phyloP scores from a whole-genome alignment of 306 rosid species.

The Senna tora region DNA sequence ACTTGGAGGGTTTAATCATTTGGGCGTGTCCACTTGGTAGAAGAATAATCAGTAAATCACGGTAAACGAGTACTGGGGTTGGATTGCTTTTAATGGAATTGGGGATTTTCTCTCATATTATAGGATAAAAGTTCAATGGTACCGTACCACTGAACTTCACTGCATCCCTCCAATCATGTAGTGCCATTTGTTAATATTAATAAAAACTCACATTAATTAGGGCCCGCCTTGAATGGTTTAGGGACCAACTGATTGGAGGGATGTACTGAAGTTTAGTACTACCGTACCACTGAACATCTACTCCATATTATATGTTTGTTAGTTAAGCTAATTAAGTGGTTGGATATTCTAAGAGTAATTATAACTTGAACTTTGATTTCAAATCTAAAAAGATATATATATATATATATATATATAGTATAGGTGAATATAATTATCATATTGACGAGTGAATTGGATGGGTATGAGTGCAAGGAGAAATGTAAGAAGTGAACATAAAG shows the following conservation, averaged over 20 bases:
- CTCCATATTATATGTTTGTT: slow-evolving; percentile 45
- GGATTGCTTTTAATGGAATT: slow-evolving; percentile 35
- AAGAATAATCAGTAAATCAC: slow-evolving; percentile 19
- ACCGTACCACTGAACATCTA: no score
- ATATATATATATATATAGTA: no score
- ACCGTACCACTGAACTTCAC: no score
- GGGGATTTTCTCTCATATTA: slow-evolving; percentile 33
- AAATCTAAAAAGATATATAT: slow-evolving; percentile 31
- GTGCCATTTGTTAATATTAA: no score
- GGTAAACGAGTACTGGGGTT: slow-evolving; percentile 29
- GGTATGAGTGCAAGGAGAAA: slow-evolving; percentile 42
- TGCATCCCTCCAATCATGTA: no score
- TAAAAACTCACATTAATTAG: no score
- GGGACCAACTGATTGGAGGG: no score
- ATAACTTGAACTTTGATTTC: slow-evolving; percentile 38
- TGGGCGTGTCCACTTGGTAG: slow-evolving; percentile 45
- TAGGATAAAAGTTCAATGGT: no score
- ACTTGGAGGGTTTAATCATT: slow-evolving; percentile 41
- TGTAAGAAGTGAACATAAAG: slow-evolving; percentile 54
- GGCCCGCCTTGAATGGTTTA: no score
- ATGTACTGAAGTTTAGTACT: no score
- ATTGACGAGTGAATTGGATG: slow-evolving; percentile 35
- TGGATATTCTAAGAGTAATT: slow-evolving; percentile 44
- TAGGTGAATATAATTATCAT: slow-evolving; percentile 39
- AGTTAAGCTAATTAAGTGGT: slow-evolving; percentile 48